Evolutionary conservation across 1,139 yeast species (phyloP).

Genomic region (Blastobotrys proliferans): DNA sequence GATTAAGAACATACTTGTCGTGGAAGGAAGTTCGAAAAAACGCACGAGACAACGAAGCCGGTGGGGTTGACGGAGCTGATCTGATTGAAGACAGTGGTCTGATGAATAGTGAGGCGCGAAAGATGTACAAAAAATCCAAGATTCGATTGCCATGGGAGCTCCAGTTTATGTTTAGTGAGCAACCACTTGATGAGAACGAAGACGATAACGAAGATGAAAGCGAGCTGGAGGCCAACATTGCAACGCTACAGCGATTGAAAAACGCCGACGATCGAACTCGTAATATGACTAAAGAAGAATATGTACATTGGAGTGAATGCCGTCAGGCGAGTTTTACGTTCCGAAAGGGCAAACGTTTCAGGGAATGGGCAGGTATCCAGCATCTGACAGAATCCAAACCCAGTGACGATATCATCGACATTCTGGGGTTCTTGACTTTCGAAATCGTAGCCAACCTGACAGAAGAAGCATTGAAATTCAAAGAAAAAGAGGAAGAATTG

Average conservation of each 20-base stretch:
- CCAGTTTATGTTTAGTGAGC: constrained; percentile 89
- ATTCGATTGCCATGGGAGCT: constrained; percentile 94
- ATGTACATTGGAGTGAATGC: constrained; percentile 98
- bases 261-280: constrained; percentile 92
- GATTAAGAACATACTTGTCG: constrained; percentile 82
- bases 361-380: constrained; percentile 93
- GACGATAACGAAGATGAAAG: constrained; percentile 70
- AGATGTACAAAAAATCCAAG: constrained; percentile 70
- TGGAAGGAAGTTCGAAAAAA: constrained; percentile 98
- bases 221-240: constrained; percentile 83
- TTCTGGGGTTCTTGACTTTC: constrained; percentile 88
- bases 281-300: constrained; percentile 93
- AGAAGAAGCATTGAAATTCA: constrained; percentile 83
- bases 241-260: constrained; percentile 80
- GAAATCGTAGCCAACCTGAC: constrained; percentile 95
- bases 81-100: constrained; percentile 45
- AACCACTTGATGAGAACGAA: constrained; percentile 76
- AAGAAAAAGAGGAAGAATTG: constrained; percentile 57
- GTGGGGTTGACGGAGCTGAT: constrained; percentile 54
- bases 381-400: constrained; percentile 87
- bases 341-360: constrained; percentile 83
- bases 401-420: constrained; percentile 94
- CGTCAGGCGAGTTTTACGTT: constrained; percentile 96
- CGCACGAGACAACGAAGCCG: constrained; percentile 91
- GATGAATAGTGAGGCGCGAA: constrained; percentile 44